Evolutionary conservation across 1,139 yeast genomes (phyloP).

Genomic region (Zygoascus sp.): DNA sequence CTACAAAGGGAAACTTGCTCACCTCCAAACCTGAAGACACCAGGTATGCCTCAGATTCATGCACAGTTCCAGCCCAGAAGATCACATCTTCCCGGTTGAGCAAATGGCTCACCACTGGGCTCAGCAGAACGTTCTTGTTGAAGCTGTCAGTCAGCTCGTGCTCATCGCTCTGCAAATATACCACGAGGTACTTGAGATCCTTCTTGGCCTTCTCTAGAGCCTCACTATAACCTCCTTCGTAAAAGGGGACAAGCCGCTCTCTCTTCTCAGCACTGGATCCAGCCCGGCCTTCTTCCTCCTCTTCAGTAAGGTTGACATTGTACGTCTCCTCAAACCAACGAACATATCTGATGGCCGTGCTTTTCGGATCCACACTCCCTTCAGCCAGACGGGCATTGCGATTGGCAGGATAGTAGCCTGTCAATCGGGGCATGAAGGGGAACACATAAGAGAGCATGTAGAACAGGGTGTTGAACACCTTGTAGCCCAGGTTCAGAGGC

Average conservation of each 20-base stretch:
- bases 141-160: slow-evolving; percentile 59
- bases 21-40: slow-evolving; percentile 72
- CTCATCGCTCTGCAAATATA: slow-evolving; percentile 69
- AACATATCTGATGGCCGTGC: slow-evolving; percentile 39
- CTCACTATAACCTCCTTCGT: slow-evolving; percentile 71
- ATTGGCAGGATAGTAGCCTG: slow-evolving; percentile 37
- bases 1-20: slow-evolving; percentile 76
- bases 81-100: slow-evolving; percentile 50
- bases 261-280: slow-evolving; percentile 5
- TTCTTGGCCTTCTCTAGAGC: slow-evolving; percentile 66
- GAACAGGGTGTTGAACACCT: slow-evolving; percentile 30
- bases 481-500: slow-evolving; percentile 34
- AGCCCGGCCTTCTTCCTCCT: neutral
- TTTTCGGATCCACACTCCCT: slow-evolving; percentile 37
- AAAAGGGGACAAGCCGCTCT: slow-evolving; percentile 36
- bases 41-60: slow-evolving; percentile 78
- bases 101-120: slow-evolving; percentile 49
- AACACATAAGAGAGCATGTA: slow-evolving; percentile 33
- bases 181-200: slow-evolving; percentile 64
- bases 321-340: slow-evolving; percentile 39
- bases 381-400: slow-evolving; percentile 34
- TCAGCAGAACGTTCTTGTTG: slow-evolving; percentile 52
- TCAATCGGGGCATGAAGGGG: slow-evolving; percentile 36
- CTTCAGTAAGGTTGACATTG: slow-evolving; percentile 19
- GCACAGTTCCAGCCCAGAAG: slow-evolving; percentile 86